Evolutionary conservation across 2,329 filamentous ascomycete genomes (phyloP).

Genomic region (Eutypa lata): DNA sequence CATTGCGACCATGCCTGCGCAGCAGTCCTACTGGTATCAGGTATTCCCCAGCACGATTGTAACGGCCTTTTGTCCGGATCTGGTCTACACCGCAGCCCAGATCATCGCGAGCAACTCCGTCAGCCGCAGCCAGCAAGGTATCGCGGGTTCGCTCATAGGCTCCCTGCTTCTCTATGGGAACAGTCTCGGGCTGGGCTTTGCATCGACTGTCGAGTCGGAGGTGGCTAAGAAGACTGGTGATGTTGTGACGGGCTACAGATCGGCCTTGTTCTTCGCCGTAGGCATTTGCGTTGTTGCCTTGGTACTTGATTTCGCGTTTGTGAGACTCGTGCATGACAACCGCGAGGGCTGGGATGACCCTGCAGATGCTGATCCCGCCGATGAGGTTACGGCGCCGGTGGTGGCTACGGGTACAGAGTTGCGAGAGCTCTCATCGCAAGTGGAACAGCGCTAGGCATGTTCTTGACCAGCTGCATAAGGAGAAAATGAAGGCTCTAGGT

Average conservation of each 20-base stretch:
- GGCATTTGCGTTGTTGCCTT: conserved; percentile 8
- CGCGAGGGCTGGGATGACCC: conserved; percentile 14
- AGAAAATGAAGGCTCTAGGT: too few species aligned
- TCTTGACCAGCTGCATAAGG: too few species aligned
- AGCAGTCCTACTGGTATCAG: conserved; percentile 43
- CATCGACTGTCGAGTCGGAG: conserved; percentile 31
- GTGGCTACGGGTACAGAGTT: conserved; percentile 11
- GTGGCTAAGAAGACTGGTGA: conserved; percentile 3
- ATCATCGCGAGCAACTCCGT: conserved; percentile 53
- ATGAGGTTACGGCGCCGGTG: conserved; percentile 5
- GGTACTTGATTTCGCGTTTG: conserved; percentile 7
- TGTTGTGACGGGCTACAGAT: conserved; percentile 7
- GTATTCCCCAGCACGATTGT: conserved; percentile 36
- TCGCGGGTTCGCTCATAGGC: conserved; percentile 48
- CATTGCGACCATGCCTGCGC: conserved; percentile 41
- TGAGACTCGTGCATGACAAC: conserved; percentile 9
- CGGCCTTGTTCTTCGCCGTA: conserved; percentile 10
- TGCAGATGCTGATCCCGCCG: conserved; percentile 9
- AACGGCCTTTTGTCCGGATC: conserved; percentile 40
- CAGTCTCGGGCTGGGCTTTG: conserved; percentile 40
- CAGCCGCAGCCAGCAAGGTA: conserved; percentile 43
- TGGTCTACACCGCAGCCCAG: conserved; percentile 48
- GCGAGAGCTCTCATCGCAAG: conserved; percentile 4
- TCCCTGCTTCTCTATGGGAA: conserved; percentile 40
- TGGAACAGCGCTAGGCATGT: conserved; percentile 5